Base-by-base conservation (phyloP, 441 rosid genomes). In the Iberis amara region DNA sequence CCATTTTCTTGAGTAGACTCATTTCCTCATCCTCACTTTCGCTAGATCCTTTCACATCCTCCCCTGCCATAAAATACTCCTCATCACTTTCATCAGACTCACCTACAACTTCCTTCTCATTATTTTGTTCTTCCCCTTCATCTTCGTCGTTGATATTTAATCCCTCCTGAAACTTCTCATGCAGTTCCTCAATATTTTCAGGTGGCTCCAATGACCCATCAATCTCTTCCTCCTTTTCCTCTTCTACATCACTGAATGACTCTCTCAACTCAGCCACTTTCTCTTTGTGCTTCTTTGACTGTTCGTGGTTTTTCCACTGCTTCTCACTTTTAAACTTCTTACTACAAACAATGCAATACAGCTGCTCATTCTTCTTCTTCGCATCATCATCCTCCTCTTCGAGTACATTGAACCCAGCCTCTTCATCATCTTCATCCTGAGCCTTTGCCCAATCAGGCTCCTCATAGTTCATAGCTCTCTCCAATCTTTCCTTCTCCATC, bases 241-340 rank as follows among this genome's bases (percentile, higher is more conserved):
- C 85, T 12, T 83, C 85, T 35, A 70, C 70, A 28, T 78, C 79
- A 31, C 48, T 69, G 61, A 82, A 78, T 0, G 80, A 52, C 47
- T 84, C 78, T 73, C 85, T 81, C 73, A 86, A 79, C 68, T 81
- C 77, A 0, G 84, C 96, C 42, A 92, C 81, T 77, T 78, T 89
- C 79, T 92, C 97, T 78, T 79, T 86, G 23, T 94, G 99, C 83
- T 94, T 94, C 82, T 86, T 86, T 0, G 97, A 94, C 80, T 86
- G 96, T 72, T 94, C 97, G 6, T 94, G 97, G 75, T 89, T 94
- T 74, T 79, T 79, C 97, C 97, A 94, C 59, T 94, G 97, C 75
- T 89, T 86, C 68, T 94, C 86, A 57, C 96, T 86, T 74, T 86
- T 89, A 28, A 94, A 89, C 68, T 86, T 94, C 73, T 94, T 94